Conservation (phyloP, 2,329 filamentous ascomycete genomes). For the Epicoccum sorghinum region DNA sequence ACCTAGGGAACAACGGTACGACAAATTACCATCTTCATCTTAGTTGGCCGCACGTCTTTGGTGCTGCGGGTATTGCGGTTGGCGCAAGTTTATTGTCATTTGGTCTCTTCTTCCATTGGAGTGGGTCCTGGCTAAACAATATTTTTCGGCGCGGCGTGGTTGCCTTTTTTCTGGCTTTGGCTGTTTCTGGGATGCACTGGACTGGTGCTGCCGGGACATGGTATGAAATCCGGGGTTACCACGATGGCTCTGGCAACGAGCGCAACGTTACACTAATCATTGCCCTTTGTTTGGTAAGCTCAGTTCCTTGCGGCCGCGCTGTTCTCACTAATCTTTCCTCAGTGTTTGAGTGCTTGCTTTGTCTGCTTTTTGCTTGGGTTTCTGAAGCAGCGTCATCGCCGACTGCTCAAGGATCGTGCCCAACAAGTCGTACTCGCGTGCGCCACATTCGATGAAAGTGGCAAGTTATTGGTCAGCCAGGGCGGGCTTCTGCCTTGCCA, state of each 20-base stretch:
- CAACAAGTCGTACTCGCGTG: constrained; percentile 62
- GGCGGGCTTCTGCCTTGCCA: constrained; percentile 72
- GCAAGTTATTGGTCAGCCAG: constrained; percentile 71
- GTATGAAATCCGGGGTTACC: constrained; percentile 63
- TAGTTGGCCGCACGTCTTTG: constrained; percentile 64
- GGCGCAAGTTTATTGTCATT: constrained; percentile 73
- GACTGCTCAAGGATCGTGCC: constrained; percentile 53
- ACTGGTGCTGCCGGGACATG: constrained; percentile 73
- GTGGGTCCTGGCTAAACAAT: constrained; percentile 75
- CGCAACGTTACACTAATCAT: constrained; percentile 73
- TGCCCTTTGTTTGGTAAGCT: constrained; percentile 70
- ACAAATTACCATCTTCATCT: constrained; percentile 75
- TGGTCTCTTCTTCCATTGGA: constrained; percentile 77
- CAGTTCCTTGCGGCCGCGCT: constrained; percentile 53
- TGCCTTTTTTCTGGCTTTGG: constrained; percentile 71
- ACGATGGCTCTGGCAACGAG: constrained; percentile 46
- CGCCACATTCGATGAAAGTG: constrained; percentile 70
- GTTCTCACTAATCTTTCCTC: constrained; percentile 67
- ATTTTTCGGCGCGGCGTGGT: constrained; percentile 77
- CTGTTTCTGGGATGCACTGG: constrained; percentile 89
- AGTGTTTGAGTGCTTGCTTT: constrained; percentile 51
- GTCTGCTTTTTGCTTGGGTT: constrained; percentile 45
- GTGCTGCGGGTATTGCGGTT: constrained; percentile 74
- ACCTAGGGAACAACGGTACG: constrained; percentile 83
- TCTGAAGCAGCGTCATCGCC: constrained; percentile 47